Conservation (phyloP, 2,329 filamentous ascomycete genomes). For the Microsporum audouinii region DNA sequence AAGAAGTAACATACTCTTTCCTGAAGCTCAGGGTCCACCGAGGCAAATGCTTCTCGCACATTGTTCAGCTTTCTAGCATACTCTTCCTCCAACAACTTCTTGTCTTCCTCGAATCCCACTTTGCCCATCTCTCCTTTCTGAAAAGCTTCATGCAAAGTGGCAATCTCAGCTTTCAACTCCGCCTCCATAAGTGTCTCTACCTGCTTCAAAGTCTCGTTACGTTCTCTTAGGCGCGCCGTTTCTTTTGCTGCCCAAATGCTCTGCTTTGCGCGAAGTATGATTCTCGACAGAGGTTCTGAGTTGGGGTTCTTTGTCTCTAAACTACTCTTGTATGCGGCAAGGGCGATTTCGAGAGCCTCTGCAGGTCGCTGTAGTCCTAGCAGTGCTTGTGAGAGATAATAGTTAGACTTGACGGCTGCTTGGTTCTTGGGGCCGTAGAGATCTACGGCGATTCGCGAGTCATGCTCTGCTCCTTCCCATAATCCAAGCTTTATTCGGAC, state of each 20-base stretch:
- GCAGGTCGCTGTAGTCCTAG: conserved; percentile 60
- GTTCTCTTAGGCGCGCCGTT: conserved; percentile 33
- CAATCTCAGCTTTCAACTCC: conserved; percentile 29
- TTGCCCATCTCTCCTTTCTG: conserved; percentile 38
- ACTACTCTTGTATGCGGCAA: conserved; percentile 62
- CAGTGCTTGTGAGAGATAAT: conserved; percentile 73
- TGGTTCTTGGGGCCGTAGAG: conserved; percentile 43
- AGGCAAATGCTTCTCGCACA: conserved; percentile 34
- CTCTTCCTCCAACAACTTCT: conserved; percentile 46
- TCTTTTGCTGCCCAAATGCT: conserved; percentile 73
- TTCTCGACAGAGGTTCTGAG: conserved; percentile 57
- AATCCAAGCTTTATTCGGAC: conserved; percentile 61
- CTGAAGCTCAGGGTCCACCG: conserved; percentile 31
- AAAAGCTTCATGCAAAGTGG: conserved; percentile 26
- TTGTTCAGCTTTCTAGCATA: conserved; percentile 37
- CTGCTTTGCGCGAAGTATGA: conserved; percentile 73
- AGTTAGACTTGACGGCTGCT: conserved; percentile 65
- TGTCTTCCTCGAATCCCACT: conserved; percentile 58
- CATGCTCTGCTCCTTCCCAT: conserved; percentile 64
- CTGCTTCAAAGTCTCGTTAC: conserved; percentile 31
- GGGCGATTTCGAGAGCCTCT: conserved; percentile 59
- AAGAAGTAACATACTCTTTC: conserved; percentile 31
- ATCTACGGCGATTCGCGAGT: conserved; percentile 64
- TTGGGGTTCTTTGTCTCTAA: conserved; percentile 52
- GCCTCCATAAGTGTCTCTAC: conserved; percentile 32